These are phyloP conservation scores for Penium margaritaceum DNA, from an alignment of 139 green algal species.

Conservation along the genomic window DNA sequence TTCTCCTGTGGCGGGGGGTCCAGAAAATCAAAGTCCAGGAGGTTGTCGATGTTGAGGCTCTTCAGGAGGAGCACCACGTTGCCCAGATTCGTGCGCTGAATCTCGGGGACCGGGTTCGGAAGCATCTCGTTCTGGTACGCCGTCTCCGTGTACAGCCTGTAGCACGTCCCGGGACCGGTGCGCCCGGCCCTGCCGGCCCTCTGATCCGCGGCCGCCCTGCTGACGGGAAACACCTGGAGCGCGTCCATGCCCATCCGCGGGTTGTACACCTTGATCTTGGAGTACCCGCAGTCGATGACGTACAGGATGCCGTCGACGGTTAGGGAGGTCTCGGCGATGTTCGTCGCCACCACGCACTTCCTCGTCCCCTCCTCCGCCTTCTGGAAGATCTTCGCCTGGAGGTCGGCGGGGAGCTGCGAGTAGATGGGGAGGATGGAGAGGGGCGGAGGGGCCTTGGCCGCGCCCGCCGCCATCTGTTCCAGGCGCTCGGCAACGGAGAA, in stretches of 20 bases:
- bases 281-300: slow-evolving; percentile 86
- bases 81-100: slow-evolving; percentile 55
- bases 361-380: slow-evolving; percentile 73
- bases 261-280: slow-evolving; percentile 96
- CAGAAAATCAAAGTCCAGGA: slow-evolving; percentile 83
- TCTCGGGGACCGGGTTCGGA: slow-evolving; percentile 51
- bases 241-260: slow-evolving; percentile 96
- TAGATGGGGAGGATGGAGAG: slow-evolving; percentile 94
- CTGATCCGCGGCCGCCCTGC: slow-evolving; percentile 77
- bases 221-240: slow-evolving; percentile 82
- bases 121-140: slow-evolving; percentile 68
- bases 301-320: slow-evolving; percentile 94
- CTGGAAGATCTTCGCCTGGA: slow-evolving; percentile 90
- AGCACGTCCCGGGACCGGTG: slow-evolving; percentile 82
- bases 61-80: slow-evolving; percentile 54
- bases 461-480: slow-evolving; percentile 50
- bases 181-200: slow-evolving; percentile 76
- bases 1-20: slow-evolving; percentile 70
- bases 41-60: slow-evolving; percentile 92
- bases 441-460: slow-evolving; percentile 49
- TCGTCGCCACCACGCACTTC: slow-evolving; percentile 90
- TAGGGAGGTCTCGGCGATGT: slow-evolving; percentile 95
- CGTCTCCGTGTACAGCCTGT: slow-evolving; percentile 86
- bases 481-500: slow-evolving; percentile 64
- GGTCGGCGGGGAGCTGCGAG: slow-evolving; percentile 76